Base-by-base conservation (phyloP, 306 rosid genomes). In the Herpetospermum pedunculosum region DNA sequence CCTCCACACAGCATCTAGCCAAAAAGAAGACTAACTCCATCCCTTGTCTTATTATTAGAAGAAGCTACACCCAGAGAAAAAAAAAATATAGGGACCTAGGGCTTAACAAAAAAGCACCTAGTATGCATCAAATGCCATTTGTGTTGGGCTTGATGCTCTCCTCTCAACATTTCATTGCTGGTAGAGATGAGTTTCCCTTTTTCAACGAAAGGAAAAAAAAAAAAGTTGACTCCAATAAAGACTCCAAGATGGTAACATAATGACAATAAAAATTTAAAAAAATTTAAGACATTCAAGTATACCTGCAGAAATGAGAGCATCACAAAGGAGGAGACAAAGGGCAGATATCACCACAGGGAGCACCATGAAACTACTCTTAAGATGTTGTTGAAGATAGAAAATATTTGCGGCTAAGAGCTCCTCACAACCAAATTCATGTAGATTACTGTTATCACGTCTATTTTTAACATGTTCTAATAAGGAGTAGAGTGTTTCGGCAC, bases 261-360 rank as follows among this genome's bases (percentile, higher is more conserved):
- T 18, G 28, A 50, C 64, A 40, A 34, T 21, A 74, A 68, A 40
- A 0, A 8, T 11, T 23, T 53, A 3, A 55, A 55, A 14, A 53
- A 59, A 52, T 43, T 19, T 6, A 30, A 46, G 37, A 67, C 49
- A 53, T 64, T 68, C 16, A 57, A 65, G 63, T 69, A 69, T 88
- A 90, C 98, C 93, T 85, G 79, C 32, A 81, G 67, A 70, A 70
- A 25, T 75, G 67, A 84, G 80, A 76, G 79, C 57, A 70, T 70
- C 72, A 25, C 60, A 80, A 74, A 82, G 83, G 76, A 92, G 87
- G 75, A 94, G 85, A 82, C 88, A 83, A 29, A 89, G 91, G 72
- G 98, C 92, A 70, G 94, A 83, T 72, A 87, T 78, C 62, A 85
- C 91, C 74, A 91, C 82, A 1, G 96, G 92, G 72, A 89, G 85